Evolutionary conservation across 148 eudicot species (phyloP), one percentile per base, ranked within the genome.

Genomic region (Persicaria tinctoria): DNA sequence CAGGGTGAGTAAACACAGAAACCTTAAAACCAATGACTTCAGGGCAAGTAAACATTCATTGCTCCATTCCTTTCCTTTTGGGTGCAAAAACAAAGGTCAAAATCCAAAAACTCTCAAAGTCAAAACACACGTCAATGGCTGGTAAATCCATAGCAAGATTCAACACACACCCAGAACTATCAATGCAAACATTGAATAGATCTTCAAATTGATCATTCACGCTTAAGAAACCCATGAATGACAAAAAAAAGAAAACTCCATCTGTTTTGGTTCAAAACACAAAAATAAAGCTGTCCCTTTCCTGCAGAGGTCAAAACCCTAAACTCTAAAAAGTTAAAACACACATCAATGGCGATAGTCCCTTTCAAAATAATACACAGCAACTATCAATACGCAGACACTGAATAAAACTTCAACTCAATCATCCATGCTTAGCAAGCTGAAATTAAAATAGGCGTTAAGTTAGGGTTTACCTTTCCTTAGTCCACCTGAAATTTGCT

Each of bases 401-500:
- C 20, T 60, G 23, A 60, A 2, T 12, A 3, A 23, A 60, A 23
- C 3, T 4, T 18, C 11, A 6, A 27, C 38, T 32, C 38, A 62
- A 0, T 62, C 4, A 32, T 18, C 5, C 14, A 63, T 10, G 68
- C 68, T 63, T 27, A 27, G 5, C 11, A 3, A 11, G 45, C n/a
- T 63, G 38, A 59, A 10, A 38, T 20, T 0, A 59, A 59, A 59
- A 17, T 0, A 32, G 41, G 41, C 41, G 41, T 10, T 59, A 7
- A 63, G 11, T 63, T 3, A 4, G 70, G 44, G 49, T 45, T 69
- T 80, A 93, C 98, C 96, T 90, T 46, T 91, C 87, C 63, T 82
- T 70, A 46, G 93, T 89, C 98, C 98, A 92, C 50, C 97, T 82
- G 68, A 84, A 85, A 59, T 86, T 84, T 0, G 70, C 12, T 13